Evolutionary conservation across 306 rosid genomes (phyloP), one percentile per base, ranked within the genome.

Genomic region (Datisca glomerata): DNA sequence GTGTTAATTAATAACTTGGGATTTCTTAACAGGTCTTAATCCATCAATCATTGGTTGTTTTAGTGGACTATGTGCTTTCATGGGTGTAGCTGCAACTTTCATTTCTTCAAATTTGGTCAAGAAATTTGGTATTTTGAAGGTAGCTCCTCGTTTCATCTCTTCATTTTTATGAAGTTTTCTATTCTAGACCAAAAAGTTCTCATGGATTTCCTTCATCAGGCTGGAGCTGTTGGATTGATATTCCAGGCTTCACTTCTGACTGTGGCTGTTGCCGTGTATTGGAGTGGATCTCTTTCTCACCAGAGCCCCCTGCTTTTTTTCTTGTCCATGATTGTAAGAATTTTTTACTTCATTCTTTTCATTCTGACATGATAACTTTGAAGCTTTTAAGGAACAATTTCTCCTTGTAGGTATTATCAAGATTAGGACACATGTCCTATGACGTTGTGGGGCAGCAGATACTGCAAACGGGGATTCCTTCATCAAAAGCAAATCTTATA

Each of bases 21-120:
- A n/a, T n/a, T n/a, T n/a, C n/a, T n/a, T n/a, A n/a, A 55, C 92
- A 89, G 96, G 92, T 45, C 60, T 84, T 43, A 75, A 72, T 61
- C 96, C 94, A 50, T 80, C 92, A 41, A 53, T 91, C 55, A 80
- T 84, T 32, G 98, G 98, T 33, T 84, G 86, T 3, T 91, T 91
- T 55, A 91, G 81, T 32, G 94, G 96, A 59, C 59, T 84, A 28
- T 91, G 96, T 61, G 93, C 96, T 57, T 59, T 78, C 37, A 84
- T 91, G 96, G 94, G 96, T 60, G 92, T 91, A 60, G 89, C 98
- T 8, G 98, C 96, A 18, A 91, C 96, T 49, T 91, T 84, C 60
- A 72, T 91, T 29, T 80, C 98, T 37, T 72, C 96, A n/a, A 67
- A 63, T 61, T 67, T 91, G 61, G 82, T 91, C 55, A 64, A 64